Conservation (phyloP, 495 filamentous ascomycete species). For the Diplogelasinospora grovesii region DNA sequence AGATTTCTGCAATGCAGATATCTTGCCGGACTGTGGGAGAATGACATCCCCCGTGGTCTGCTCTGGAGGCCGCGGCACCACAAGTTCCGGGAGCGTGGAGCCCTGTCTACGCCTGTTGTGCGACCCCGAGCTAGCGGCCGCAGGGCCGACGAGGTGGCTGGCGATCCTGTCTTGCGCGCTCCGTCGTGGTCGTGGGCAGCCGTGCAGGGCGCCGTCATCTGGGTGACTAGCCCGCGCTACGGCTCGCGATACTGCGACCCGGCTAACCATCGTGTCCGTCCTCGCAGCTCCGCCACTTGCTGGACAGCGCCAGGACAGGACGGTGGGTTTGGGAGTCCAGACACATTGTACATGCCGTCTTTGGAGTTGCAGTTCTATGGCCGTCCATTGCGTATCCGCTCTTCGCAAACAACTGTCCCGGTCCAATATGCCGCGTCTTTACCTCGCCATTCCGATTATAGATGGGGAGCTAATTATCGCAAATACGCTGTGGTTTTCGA, state of each 20-base stretch:
- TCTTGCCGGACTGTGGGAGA: conserved; percentile 1
- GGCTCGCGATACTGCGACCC: too few relatives aligned
- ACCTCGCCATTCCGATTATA: neutral
- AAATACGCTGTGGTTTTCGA: neutral
- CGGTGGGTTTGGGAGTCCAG: neutral
- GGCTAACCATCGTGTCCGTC: too few relatives aligned
- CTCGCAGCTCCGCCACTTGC: too few relatives aligned
- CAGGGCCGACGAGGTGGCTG: neutral
- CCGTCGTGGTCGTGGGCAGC: conserved; percentile 7
- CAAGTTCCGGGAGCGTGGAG: neutral
- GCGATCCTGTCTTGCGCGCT: neutral
- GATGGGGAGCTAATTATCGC: neutral
- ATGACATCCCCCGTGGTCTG: neutral
- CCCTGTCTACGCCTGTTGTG: neutral
- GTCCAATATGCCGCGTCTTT: neutral
- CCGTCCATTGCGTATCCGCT: neutral
- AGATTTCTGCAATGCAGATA: neutral
- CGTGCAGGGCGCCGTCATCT: neutral
- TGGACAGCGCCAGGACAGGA: neutral
- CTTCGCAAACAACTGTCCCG: neutral
- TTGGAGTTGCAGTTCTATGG: neutral
- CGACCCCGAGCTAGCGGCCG: neutral
- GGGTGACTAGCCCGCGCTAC: neutral
- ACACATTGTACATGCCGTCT: conserved; percentile 1
- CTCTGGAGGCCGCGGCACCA: neutral